Evolutionary conservation across 2,329 filamentous ascomycete species (phyloP).

Genomic region (Erysiphe neolycopersici): DNA sequence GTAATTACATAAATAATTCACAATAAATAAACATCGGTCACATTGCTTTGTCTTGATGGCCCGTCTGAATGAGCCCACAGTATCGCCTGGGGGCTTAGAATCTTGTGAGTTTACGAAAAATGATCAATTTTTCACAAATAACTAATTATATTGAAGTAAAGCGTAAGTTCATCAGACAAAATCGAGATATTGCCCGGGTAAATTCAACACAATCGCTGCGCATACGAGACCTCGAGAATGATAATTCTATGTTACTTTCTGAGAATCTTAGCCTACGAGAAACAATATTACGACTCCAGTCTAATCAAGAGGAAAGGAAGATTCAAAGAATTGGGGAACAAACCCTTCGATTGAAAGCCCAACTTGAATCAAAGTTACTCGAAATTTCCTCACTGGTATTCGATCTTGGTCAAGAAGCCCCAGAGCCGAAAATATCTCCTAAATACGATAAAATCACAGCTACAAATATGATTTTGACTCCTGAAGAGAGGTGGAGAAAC

Average conservation of each 20-base stretch:
- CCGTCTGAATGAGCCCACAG: slow-evolving; percentile 49
- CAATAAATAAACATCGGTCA: no score
- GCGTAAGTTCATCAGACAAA: slow-evolving; percentile 55
- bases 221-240: slow-evolving; percentile 50
- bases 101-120: slow-evolving; percentile 25
- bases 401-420: slow-evolving; percentile 28
- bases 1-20: no score
- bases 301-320: slow-evolving; percentile 34
- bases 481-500: slow-evolving; percentile 27
- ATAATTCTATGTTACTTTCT: slow-evolving; percentile 46
- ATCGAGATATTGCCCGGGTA: slow-evolving; percentile 54
- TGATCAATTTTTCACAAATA: neutral
- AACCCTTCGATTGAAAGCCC: slow-evolving; percentile 39
- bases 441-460: slow-evolving; percentile 10
- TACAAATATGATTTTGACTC: slow-evolving; percentile 18
- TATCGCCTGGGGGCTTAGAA: slow-evolving; percentile 43
- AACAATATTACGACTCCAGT: slow-evolving; percentile 42
- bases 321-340: slow-evolving; percentile 34
- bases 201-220: slow-evolving; percentile 56
- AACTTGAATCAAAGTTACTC: slow-evolving; percentile 43
- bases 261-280: slow-evolving; percentile 52
- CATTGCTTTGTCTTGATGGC: slow-evolving; percentile 27
- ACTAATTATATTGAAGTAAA: slow-evolving; percentile 28
- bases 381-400: slow-evolving; percentile 43
- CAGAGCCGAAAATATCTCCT: neutral